Percentiles rank a stretch among this genome's conserved stretches.
Conservation (phyloP, 345 rosid species). For the Aquilaria malaccensis region DNA sequence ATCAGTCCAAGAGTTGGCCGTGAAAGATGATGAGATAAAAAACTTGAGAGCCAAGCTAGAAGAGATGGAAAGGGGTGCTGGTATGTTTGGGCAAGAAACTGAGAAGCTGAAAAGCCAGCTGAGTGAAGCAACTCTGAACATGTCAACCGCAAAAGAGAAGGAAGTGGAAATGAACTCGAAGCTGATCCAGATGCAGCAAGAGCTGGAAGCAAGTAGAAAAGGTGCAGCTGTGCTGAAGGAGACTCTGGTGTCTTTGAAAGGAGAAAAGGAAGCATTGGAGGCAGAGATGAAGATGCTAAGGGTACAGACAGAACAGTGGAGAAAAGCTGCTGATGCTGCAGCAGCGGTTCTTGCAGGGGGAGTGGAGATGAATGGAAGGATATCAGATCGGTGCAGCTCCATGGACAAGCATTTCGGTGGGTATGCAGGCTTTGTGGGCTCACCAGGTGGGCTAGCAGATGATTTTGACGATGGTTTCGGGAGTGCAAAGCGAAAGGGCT, state of each 20-base stretch:
- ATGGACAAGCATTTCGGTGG: slow-evolving; percentile 63
- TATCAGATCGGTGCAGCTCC: slow-evolving; percentile 58
- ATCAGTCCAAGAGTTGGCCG: slow-evolving; percentile 21
- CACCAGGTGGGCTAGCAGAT: slow-evolving; percentile 44
- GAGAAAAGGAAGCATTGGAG: slow-evolving; percentile 54
- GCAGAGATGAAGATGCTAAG: slow-evolving; percentile 76
- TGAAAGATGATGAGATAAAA: slow-evolving; percentile 49
- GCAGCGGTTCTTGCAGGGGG: slow-evolving; percentile 78
- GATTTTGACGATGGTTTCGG: slow-evolving; percentile 58
- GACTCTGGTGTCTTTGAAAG: slow-evolving; percentile 47
- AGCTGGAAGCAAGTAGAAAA: slow-evolving; percentile 52
- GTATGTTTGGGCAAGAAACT: slow-evolving; percentile 35
- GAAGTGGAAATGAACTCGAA: slow-evolving; percentile 41
- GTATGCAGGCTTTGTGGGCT: slow-evolving; percentile 46
- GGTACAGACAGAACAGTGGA: slow-evolving; percentile 95
- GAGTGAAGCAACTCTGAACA: slow-evolving; percentile 27
- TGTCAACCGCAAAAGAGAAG: slow-evolving; percentile 32
- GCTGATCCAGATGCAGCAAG: slow-evolving; percentile 44
- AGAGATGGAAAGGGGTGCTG: slow-evolving; percentile 53
- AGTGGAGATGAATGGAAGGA: slow-evolving; percentile 50
- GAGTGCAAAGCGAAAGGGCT: slow-evolving; percentile 62
- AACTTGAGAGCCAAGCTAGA: slow-evolving; percentile 45
- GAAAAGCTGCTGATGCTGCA: slow-evolving; percentile 94
- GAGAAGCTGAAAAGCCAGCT: slow-evolving; percentile 51
- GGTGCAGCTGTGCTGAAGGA: slow-evolving; percentile 33